Evolutionary conservation across 805 yeast species (phyloP), one percentile per base, ranked within the genome.

Genomic region (Wickerhamiella sorbophila): DNA sequence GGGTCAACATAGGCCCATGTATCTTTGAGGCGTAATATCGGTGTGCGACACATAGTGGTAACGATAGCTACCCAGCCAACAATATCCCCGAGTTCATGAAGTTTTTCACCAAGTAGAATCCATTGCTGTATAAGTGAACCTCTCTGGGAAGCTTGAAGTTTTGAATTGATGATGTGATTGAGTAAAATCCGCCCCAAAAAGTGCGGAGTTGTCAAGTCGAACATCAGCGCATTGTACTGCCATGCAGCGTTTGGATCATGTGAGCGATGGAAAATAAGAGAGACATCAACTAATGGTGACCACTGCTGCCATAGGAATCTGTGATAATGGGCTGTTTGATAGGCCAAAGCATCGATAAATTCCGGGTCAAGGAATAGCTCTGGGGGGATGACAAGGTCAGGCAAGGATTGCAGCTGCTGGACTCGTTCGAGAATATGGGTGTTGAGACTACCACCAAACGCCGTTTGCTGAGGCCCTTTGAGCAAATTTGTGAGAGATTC

Each of bases 11-110:
- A 64, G 5, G 77, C 64, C 97, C 97, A 88, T 1, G 87, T 70
- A 41, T 72, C 70, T 21, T 71, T 63, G 36, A 88, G 64, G 49
- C 97, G 70, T 44, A 88, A 63, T 1, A 88, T 67, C 0, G 95
- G 94, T 42, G 79, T 74, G 0, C 94, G 81, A 52, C 94, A 79
- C 1, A 87, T 69, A 1, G 80, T 69, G 0, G 91, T 77, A 1
- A 95, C 84, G 50, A 88, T 75, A 0, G 95, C 94, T 19, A 85
- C 64, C 96, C 96, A 88, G 24, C 91, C 78, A 0, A 86, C 87
- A 87, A 85, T 84, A 56, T 88, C 94, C 39, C 97, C 97, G 24
- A 73, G 64, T 45, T 72, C 73, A 53, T 84, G 91, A 47, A 88
- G 72, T 21, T 67, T 63, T 48, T 79, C 74, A 3, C 95, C 97